phyloP scores from a whole-genome alignment of 768 basidiomycete species.

The Russula abietina region DNA sequence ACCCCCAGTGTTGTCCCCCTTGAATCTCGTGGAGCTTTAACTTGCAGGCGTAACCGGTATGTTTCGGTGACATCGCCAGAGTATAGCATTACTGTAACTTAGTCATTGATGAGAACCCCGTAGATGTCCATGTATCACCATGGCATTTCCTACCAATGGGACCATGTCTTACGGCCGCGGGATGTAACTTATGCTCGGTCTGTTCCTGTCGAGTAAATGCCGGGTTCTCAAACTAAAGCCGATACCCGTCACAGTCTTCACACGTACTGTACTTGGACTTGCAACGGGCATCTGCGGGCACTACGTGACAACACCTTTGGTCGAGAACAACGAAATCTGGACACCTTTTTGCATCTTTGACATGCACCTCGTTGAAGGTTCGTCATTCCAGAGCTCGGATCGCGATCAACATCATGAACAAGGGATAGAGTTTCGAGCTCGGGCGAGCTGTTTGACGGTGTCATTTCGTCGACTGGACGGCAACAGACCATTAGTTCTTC shows the following conservation, averaged over 20 bases:
- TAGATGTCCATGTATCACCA: neutral
- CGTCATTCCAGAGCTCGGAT: neutral
- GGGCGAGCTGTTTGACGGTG: too few species aligned
- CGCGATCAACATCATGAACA: neutral
- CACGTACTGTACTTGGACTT: neutral
- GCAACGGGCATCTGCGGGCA: neutral
- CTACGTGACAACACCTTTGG: neutral
- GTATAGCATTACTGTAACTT: constrained; percentile 4
- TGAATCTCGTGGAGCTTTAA: neutral
- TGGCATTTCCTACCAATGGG: neutral
- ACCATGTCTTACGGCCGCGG: neutral
- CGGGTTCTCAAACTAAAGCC: neutral
- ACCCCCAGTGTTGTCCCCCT: neutral
- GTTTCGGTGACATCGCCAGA: neutral
- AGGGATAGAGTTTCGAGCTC: neutral
- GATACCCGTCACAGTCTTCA: neutral
- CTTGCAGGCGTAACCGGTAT: neutral
- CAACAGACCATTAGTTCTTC: neutral
- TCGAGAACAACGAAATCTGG: neutral
- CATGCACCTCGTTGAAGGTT: neutral
- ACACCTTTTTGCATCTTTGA: too few species aligned
- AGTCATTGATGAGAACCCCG: constrained; percentile 5
- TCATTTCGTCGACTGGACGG: neutral
- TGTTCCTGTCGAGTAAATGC: neutral
- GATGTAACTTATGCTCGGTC: too few species aligned